These are phyloP conservation scores for Taphrina betulina DNA, from an alignment of 1,139 yeast species.

Conservation along the genomic window DNA sequence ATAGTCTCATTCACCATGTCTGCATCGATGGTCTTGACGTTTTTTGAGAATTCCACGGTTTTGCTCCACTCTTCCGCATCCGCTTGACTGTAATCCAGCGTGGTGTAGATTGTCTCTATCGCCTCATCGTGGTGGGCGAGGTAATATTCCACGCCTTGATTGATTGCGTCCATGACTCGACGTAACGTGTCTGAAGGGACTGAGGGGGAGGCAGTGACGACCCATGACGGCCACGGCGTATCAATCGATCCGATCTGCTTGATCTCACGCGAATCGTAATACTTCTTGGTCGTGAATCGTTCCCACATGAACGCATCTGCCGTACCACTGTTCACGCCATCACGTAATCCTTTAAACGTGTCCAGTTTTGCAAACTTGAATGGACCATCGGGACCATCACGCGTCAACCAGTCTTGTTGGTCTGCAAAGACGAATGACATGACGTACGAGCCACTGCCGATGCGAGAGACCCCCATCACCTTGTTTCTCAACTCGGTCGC, in stretches of 20 bases:
- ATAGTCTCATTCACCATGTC: slow-evolving; percentile 55
- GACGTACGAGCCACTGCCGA: slow-evolving; percentile 87
- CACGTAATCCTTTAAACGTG: slow-evolving; percentile 72
- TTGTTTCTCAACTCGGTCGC: slow-evolving; percentile 61
- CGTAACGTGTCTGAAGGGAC: slow-evolving; percentile 44
- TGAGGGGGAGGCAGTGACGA: slow-evolving; percentile 56
- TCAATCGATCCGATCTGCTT: slow-evolving; percentile 81
- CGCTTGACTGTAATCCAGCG: slow-evolving; percentile 70
- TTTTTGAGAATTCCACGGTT: slow-evolving; percentile 63
- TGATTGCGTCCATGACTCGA: slow-evolving; percentile 55
- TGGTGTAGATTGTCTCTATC: slow-evolving; percentile 58
- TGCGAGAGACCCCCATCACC: slow-evolving; percentile 77
- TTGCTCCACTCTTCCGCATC: slow-evolving; percentile 80
- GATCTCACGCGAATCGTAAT: slow-evolving; percentile 75
- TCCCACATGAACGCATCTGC: slow-evolving; percentile 97
- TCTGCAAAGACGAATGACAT: slow-evolving; percentile 84
- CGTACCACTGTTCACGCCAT: slow-evolving; percentile 63
- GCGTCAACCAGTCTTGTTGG: slow-evolving; percentile 49
- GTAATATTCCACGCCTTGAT: slow-evolving; percentile 69
- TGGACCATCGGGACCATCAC: slow-evolving; percentile 43
- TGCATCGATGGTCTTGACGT: slow-evolving; percentile 55
- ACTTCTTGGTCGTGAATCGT: slow-evolving; percentile 79
- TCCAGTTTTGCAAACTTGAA: slow-evolving; percentile 52
- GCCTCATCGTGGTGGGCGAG: slow-evolving; percentile 62
- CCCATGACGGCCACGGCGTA: slow-evolving; percentile 98